Base-by-base conservation (phyloP, 169 alveolate species). In the Miamiensis avidus region DNA sequence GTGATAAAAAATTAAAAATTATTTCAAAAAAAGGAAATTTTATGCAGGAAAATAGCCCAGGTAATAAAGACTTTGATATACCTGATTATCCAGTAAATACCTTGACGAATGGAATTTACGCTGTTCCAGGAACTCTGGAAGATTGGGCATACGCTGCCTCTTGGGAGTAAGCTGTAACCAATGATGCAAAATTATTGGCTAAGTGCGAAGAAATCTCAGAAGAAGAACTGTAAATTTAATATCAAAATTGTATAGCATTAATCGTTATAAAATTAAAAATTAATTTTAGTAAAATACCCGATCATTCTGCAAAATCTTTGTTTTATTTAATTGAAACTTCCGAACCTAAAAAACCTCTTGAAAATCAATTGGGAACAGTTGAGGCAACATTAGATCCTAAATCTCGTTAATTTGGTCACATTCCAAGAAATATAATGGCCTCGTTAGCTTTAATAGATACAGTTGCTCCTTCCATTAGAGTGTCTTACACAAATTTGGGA, bases 121-220 rank as follows among this genome's bases (percentile, higher is more conserved):
- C 84, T n/a, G 84, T 79, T 28, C 27, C 32, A 0, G 84, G 84
- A 64, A 79, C 76, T 29, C 64, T 79, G 27, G 84, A 79, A 79
- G 84, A 79, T 64, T 79, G 84, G 84, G 31, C 76, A 6, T 79
- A 79, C 64, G 84, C 84, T 20, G 84, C 84, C 25, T 29, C 64
- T n/a, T 79, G 84, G 84, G 84, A 79, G 28, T 25, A 25, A 1
- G 25, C 34, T 0, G 26, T 15, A 73, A n/a, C 76, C 26, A 28
- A 25, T 0, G 30, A 79, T 31, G 29, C 75, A 28, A 26, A 29
- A 28, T 34, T 15, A 25, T 79, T 64, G n/a, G 32, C 84, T 25
- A 79, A 79, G 64, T 79, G 84, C 29, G 0, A 65, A n/a, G 64
- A 74, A n/a, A 79, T 79, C 4, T 79, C 84, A 32, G 75, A 34